phyloP scores from a whole-genome alignment of 768 basidiomycete genomes.

The Tulasnella sp. region DNA sequence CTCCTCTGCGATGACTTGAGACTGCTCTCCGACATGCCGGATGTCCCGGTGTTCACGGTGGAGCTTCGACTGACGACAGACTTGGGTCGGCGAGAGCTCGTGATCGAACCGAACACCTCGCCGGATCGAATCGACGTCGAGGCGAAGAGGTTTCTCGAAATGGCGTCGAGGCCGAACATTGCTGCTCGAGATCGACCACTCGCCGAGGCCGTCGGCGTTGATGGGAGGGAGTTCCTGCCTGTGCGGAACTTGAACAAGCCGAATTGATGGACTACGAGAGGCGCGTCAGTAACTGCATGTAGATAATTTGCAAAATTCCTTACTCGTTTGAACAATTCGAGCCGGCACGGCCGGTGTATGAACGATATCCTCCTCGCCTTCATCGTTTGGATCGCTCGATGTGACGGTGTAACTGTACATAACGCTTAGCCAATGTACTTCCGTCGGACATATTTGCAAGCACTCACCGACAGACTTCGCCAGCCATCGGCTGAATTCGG shows the following conservation, averaged over 20 bases:
- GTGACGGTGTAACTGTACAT: conserved; percentile 44
- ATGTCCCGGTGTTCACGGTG: conserved; percentile 47
- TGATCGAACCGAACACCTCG: conserved; percentile 64
- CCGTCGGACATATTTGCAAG: neutral
- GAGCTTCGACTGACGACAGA: conserved; percentile 66
- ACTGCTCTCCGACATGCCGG: conserved; percentile 39
- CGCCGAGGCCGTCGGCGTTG: conserved; percentile 68
- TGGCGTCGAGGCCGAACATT: conserved; percentile 82
- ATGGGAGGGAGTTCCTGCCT: conserved; percentile 61
- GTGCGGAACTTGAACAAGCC: conserved; percentile 84
- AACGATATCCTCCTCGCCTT: conserved; percentile 71
- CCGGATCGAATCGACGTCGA: conserved; percentile 32
- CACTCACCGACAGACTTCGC: conserved; percentile 53
- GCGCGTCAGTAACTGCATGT: neutral
- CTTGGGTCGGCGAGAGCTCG: conserved; percentile 49
- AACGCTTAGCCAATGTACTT: neutral
- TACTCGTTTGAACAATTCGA: conserved; percentile 74
- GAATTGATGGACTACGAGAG: conserved; percentile 63
- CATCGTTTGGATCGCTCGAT: conserved; percentile 62
- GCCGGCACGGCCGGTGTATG: conserved; percentile 62
- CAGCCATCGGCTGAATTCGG: conserved; percentile 71
- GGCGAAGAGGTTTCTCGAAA: conserved; percentile 81
- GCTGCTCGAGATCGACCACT: conserved; percentile 48
- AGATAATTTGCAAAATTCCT: conserved; percentile 19
- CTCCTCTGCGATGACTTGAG: conserved; percentile 64